Conservation (phyloP, 176 grass and related monocot genomes). For the Musa itinerans region DNA sequence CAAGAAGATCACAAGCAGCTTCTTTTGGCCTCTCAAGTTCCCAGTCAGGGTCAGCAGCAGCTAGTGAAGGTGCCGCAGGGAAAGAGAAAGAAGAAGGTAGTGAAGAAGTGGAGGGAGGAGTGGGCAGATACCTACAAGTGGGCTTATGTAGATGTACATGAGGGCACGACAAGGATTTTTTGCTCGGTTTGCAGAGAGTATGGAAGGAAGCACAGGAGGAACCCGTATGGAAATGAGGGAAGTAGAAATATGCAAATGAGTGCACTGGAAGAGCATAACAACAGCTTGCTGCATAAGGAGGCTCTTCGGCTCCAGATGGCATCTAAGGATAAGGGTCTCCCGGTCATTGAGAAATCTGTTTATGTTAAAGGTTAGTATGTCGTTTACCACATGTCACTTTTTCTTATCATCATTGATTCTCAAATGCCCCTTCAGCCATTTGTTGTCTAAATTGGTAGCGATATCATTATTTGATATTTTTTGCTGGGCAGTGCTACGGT, state of each 20-base stretch:
- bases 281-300: conserved; percentile 98
- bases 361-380: conserved; percentile 80
- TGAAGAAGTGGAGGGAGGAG: conserved; percentile 96
- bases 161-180: conserved; percentile 79
- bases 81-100: conserved; percentile 97
- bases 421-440: no score
- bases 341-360: conserved; percentile 46
- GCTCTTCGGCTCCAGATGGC: conserved; percentile 71
- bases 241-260: conserved; percentile 99
- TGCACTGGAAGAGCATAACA: conserved; percentile 96
- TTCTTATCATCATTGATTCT: not conserved
- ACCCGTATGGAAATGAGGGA: conserved; percentile 97
- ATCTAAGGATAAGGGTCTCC: conserved; percentile 73
- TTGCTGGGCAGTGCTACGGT: no score
- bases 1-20: conserved; percentile 80
- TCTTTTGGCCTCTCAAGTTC: conserved; percentile 45
- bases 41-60: conserved; percentile 37
- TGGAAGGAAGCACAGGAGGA: conserved; percentile 87
- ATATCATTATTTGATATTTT: no score
- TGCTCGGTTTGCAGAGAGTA: conserved; percentile 96
- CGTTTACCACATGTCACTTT: not conserved
- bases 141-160: conserved; percentile 84
- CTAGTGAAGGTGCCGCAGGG: conserved; percentile 41
- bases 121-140: conserved; percentile 97
- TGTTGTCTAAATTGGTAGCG: no score